Evolutionary conservation across 768 basidiomycete genomes (phyloP).

Genomic region (Boletus coccyginus): DNA sequence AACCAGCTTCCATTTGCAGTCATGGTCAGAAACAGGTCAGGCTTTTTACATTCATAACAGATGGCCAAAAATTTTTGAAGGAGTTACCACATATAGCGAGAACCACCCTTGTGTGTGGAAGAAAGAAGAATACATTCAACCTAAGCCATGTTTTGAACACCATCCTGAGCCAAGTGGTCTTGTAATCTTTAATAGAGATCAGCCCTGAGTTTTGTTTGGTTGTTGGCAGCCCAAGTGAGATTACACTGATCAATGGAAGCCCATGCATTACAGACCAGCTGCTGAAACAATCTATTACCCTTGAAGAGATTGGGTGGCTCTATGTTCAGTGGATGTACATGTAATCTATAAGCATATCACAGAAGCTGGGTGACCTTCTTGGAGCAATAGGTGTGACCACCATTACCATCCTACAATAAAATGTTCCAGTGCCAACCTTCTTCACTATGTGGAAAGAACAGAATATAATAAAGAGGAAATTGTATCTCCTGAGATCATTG

Average conservation of each 20-base stretch:
- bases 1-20: conserved; percentile 50
- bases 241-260: conserved; percentile 41
- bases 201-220: conserved; percentile 37
- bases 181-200: conserved; percentile 33
- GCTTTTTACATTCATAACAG: conserved; percentile 31
- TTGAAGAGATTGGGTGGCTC: conserved; percentile 31
- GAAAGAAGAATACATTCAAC: conserved; percentile 38
- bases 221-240: conserved; percentile 32
- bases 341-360: conserved; percentile 35
- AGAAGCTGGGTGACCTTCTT: conserved; percentile 29
- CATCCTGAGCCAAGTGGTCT: conserved; percentile 30
- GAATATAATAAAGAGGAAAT: conserved; percentile 44
- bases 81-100: conserved; percentile 41
- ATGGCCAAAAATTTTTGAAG: conserved; percentile 50
- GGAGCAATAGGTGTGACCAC: background rate
- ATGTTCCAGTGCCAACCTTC: conserved; percentile 37
- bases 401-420: background rate
- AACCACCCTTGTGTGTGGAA: conserved; percentile 40
- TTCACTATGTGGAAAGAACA: conserved; percentile 42
- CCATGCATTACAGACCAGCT: conserved; percentile 45
- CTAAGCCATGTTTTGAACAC: conserved; percentile 24
- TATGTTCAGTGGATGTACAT: conserved; percentile 1
- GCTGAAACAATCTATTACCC: conserved; percentile 41
- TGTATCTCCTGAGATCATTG: conserved; percentile 38
- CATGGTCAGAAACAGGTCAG: conserved; percentile 51